A percentile compares a stretch with the other conserved stretches of the same genome.
Conservation (phyloP, 306 rosid species). For the Casuarina equisetifolia region DNA sequence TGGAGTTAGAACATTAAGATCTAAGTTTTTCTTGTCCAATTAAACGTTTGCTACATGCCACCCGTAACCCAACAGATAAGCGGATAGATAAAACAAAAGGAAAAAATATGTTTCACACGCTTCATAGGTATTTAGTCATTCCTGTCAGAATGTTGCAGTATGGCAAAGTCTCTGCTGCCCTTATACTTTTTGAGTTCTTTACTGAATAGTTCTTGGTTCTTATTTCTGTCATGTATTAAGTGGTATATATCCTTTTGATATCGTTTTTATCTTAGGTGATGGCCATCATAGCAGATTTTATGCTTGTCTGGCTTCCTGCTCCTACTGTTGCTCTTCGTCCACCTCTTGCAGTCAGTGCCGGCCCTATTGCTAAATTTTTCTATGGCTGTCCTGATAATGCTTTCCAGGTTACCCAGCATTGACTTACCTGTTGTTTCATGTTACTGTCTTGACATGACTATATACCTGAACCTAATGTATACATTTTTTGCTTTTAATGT, state of each 20-base stretch:
- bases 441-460: background rate
- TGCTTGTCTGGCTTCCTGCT: conserved; percentile 91
- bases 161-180: background rate
- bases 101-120: background rate
- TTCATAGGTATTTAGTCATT: background rate
- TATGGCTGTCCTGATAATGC: conserved; percentile 96
- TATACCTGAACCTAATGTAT: conserved; percentile 4
- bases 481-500: conserved; percentile 17
- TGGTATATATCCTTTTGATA: background rate
- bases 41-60: background rate
- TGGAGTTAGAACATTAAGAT: background rate
- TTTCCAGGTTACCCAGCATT: conserved; percentile 60
- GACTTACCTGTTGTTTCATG: background rate
- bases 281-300: conserved; percentile 96
- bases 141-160: background rate
- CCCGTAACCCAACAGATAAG: background rate
- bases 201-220: background rate
- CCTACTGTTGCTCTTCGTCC: conserved; percentile 84
- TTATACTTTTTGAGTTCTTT: background rate
- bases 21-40: background rate
- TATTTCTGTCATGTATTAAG: background rate
- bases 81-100: background rate
- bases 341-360: conserved; percentile 69
- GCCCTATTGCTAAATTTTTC: conserved; percentile 77
- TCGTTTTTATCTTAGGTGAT: conserved; percentile 50